Base-by-base conservation (phyloP, 768 basidiomycete species). In the Xerocomus brunneocitrinus region DNA sequence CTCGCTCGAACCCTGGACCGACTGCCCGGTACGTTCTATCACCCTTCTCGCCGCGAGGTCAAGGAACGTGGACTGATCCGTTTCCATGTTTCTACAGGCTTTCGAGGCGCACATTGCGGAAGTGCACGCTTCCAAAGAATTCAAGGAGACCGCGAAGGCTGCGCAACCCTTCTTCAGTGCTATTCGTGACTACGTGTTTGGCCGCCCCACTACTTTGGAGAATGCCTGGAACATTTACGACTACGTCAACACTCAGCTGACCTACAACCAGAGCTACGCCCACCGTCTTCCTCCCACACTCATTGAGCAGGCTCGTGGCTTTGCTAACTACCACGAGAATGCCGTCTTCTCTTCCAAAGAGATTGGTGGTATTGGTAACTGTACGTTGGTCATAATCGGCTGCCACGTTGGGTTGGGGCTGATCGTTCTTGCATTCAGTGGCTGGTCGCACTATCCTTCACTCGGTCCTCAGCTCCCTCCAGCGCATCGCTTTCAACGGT, bases 201-300 rank as follows among this genome's bases (percentile, higher is more conserved):
- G 85, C 58, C 76, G 83, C 56, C 79, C 83, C 36, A 74, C 82
- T 32, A 80, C 76, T 50, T 72, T 90, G 67, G 82, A 85, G 66
- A 88, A 91, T 59, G 79, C 80, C 47, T 90, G 84, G 80, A 90
- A 91, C 65, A 75, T 91, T 62, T 87, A 76, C 70, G 89, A 91
- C 71, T 92, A 79, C 70, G 74, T 93, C 65, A 83, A 83, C 74
- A 79, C 87, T 16, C 76, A 91, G 66, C 76, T 87, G 58, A 78
- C 76, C 47, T 87, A 95, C 78, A 92, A 94, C 79, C 82, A 81
- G 73, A 86, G 86, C 28, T 93, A 84, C 58, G 84, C 85, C 2
- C 78, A 83, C 71, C 82, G 85, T 59, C 83, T 92, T 39, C 87
- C 88, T n/a, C 87, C 87, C n/a, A 83, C 79, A 12, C 77, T 84